These are phyloP conservation scores for Penicillium flavigenum DNA, from an alignment of 495 filamentous ascomycete genomes.

Conservation along the genomic window DNA sequence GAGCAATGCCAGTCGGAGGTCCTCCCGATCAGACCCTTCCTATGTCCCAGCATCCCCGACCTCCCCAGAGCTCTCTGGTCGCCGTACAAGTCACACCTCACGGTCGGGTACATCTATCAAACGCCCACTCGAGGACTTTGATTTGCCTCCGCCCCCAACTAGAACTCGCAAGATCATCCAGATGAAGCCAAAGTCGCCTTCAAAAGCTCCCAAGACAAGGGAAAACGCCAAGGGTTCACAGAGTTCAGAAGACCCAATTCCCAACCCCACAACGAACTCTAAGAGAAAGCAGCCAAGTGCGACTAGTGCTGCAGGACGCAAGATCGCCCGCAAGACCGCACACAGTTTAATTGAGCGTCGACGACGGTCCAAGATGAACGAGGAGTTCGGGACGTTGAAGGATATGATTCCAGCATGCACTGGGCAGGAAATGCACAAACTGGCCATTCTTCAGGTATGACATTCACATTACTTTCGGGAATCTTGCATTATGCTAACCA, in stretches of 20 bases:
- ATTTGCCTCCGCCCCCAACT: conserved; percentile 88
- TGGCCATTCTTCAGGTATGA: conserved; percentile 88
- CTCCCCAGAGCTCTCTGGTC: conserved; percentile 45
- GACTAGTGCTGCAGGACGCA: conserved; percentile 78
- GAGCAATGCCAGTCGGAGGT: conserved; percentile 43
- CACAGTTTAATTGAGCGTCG: conserved; percentile 93
- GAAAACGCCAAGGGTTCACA: conserved; percentile 33
- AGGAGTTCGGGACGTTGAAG: conserved; percentile 92
- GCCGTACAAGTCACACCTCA: conserved; percentile 52
- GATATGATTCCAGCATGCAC: conserved; percentile 91
- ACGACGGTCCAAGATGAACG: conserved; percentile 96
- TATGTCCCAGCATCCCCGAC: conserved; percentile 57
- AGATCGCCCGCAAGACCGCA: conserved; percentile 93
- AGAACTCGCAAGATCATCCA: conserved; percentile 95
- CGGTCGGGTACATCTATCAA: conserved; percentile 54
- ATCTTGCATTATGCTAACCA: neutral
- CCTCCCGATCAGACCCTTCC: conserved; percentile 45
- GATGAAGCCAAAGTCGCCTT: conserved; percentile 67
- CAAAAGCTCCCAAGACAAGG: conserved; percentile 30
- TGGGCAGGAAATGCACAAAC: conserved; percentile 96
- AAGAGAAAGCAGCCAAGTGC: conserved; percentile 69
- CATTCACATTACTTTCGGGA: neutral
- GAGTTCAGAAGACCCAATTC: conserved; percentile 13
- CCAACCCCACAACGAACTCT: conserved; percentile 34
- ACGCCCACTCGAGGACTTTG: conserved; percentile 57